These are phyloP conservation scores for Gracilaria gracilis DNA, from an alignment of 23 red algal species.

Conservation along the genomic window DNA sequence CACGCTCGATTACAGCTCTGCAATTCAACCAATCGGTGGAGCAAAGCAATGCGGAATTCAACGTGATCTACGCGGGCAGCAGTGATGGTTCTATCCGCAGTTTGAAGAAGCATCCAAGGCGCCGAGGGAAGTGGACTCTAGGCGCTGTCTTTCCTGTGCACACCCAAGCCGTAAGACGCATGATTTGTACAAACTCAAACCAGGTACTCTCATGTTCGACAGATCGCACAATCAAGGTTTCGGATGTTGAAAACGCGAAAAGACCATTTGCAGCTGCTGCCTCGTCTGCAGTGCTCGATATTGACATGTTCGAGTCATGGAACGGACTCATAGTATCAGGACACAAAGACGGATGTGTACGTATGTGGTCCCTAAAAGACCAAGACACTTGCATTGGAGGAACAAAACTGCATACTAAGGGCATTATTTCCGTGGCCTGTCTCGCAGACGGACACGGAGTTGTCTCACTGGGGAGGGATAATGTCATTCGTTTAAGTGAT, in stretches of 20 bases:
- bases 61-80: constrained; percentile 31
- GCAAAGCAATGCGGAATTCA: constrained; percentile 16
- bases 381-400: constrained; percentile 27
- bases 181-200: constrained; percentile 5
- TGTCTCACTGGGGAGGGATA: constrained; percentile 57
- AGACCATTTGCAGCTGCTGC: constrained; percentile 41
- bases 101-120: constrained; percentile 16
- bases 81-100: constrained; percentile 49
- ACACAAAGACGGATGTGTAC: constrained; percentile 58
- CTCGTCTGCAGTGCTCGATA: constrained; percentile 49
- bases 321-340: constrained; percentile 44
- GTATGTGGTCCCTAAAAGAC: constrained; percentile 57
- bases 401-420: constrained; percentile 49
- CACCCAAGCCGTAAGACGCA: constrained; percentile 46
- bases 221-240: constrained; percentile 40
- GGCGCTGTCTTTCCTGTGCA: constrained; percentile 46
- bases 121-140: constrained; percentile 47
- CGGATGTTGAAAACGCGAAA: constrained; percentile 42
- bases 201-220: constrained; percentile 41
- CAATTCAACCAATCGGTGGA: constrained; percentile 5
- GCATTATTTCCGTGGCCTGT: constrained; percentile 42
- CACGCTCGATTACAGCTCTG: constrained; percentile 55
- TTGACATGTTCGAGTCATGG: constrained; percentile 7
- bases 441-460: constrained; percentile 48
- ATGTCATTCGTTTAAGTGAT: constrained; percentile 41